Evolutionary conservation across 306 rosid species (phyloP).

Genomic region (Cucumis cinereus): DNA sequence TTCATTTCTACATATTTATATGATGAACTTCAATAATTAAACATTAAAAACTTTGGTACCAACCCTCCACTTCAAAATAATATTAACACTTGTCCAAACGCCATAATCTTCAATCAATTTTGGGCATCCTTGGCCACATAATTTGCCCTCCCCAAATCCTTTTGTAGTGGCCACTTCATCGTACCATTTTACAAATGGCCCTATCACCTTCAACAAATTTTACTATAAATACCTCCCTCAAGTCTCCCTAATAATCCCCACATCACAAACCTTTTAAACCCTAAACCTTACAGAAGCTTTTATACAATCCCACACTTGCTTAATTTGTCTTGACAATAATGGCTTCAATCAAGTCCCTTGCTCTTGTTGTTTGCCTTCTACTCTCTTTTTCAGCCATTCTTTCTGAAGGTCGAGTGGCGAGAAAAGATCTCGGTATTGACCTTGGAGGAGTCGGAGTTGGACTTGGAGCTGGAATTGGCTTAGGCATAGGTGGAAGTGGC

Average conservation of each 20-base stretch:
- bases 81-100: background rate
- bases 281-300: background rate
- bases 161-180: background rate
- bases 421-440: constrained; percentile 55
- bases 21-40: background rate
- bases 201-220: background rate
- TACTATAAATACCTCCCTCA: background rate
- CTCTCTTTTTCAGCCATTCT: background rate
- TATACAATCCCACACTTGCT: background rate
- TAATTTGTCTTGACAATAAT: background rate
- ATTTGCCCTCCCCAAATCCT: background rate
- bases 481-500: constrained; percentile 34
- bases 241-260: background rate
- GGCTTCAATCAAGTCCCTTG: background rate
- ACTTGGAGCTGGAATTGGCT: constrained; percentile 24
- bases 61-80: background rate
- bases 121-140: background rate
- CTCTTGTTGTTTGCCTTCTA: background rate
- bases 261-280: background rate
- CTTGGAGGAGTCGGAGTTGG: constrained; percentile 55
- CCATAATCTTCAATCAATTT: background rate
- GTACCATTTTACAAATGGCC: background rate
- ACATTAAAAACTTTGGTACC: background rate
- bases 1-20: background rate
- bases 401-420: constrained; percentile 40